Base-by-base conservation (phyloP, 306 rosid genomes). In the Hylodesmum podocarpum region DNA sequence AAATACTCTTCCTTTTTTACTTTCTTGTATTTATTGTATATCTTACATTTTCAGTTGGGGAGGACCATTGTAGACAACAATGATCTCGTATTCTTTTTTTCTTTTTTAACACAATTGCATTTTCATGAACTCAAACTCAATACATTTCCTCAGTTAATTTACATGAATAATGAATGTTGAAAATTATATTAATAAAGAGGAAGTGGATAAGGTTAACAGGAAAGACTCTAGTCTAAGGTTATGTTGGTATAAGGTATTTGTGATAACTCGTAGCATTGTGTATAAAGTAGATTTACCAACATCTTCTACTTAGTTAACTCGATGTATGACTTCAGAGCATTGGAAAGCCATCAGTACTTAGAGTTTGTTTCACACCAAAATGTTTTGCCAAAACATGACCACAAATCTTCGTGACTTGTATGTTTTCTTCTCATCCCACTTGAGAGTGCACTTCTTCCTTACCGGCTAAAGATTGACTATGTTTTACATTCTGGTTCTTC, bases 401-500 rank as follows among this genome's bases (percentile, higher is more conserved):
- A 22, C 4, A 50, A 31, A 27, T 27, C 11, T 37, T 15, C 72
- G 59, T 27, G 66, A 46, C 13, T 24, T 43, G 24, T 22, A 25
- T 13, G n/a, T 14, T 46, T 58, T 27, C 3, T 66, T 66, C 25
- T 39, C 36, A 46, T n/a, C 51, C 29, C 54, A 54, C 49, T 46
- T 66, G 46, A 29, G 58, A 51, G 55, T 19, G 41, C 27, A 66
- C 33, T 44, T 19, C 12, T n/a, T 51, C 73, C 37, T 73, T 57
- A 67, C 34, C 11, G 5, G 16, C 51, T 46, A 27, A 58, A 34
- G 76, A 4, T 13, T 40, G 51, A 37, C 27, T 74, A 36, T 22
- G 3, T 43, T 75, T 61, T 43, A 76, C 40, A 43, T 58, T 79
- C 79, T 62, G 76, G 65, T 10, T 68, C 57, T 19, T 72, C 86